A percentile compares a stretch with the other conserved stretches of the same genome.
Evolutionary conservation across 768 basidiomycete genomes (phyloP).

Genomic region (Phlebiopsis flavidoalba): DNA sequence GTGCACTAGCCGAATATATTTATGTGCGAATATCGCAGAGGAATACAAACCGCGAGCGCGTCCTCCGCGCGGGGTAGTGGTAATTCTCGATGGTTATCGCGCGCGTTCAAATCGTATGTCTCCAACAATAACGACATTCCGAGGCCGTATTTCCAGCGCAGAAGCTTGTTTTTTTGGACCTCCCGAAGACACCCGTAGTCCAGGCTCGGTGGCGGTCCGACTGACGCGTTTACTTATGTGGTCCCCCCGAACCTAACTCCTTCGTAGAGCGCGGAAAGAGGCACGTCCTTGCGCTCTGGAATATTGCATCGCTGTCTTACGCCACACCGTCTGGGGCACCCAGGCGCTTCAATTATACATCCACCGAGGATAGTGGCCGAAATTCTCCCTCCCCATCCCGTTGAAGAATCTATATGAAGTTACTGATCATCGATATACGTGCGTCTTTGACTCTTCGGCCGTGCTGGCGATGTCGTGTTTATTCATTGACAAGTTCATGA

Average conservation of each 20-base stretch:
- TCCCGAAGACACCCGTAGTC: background rate
- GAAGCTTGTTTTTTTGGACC: background rate
- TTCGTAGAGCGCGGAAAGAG: background rate
- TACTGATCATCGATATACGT: constrained; percentile 1
- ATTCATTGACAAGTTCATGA: background rate
- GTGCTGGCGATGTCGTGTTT: background rate
- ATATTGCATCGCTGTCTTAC: background rate
- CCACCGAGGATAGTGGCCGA: background rate
- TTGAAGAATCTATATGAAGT: constrained; percentile 1
- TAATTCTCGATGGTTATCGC: background rate
- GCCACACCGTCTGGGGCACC: background rate
- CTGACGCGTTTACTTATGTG: background rate
- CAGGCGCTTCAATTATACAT: background rate
- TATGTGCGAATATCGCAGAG: background rate
- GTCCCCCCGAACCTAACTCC: background rate
- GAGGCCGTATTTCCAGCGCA: background rate
- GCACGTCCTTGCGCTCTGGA: background rate
- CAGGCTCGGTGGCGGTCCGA: background rate
- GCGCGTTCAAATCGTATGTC: background rate
- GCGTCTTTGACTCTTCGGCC: background rate
- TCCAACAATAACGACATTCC: background rate
- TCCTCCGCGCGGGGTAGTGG: background rate
- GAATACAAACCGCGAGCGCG: background rate
- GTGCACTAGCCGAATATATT: background rate
- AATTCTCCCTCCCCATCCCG: background rate